Evolutionary conservation across 192 early-diverging fungal genomes (phyloP).

Genomic region (Coemansia javaensis): DNA sequence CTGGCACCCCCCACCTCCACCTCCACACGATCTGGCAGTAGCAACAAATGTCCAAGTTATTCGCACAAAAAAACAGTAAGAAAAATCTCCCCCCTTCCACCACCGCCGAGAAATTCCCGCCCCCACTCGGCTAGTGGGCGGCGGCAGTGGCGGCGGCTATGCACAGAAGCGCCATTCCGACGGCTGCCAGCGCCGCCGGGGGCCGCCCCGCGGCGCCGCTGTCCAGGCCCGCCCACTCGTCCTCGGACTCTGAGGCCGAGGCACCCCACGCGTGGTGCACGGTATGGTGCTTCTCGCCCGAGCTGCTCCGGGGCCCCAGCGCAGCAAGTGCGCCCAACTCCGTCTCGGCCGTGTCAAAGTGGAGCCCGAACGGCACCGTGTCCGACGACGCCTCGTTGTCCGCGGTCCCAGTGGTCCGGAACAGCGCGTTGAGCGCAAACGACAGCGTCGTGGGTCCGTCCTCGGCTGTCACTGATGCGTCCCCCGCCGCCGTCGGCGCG

Average conservation of each 20-base stretch:
- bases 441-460: constrained; percentile 13
- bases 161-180: constrained; percentile 15
- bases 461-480: not conserved
- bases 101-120: too few species aligned
- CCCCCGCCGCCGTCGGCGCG: too few species aligned
- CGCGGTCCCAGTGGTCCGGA: constrained; percentile 1
- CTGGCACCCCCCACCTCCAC: too few species aligned
- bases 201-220: constrained; percentile 15
- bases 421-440: constrained; percentile 37
- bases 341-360: constrained; percentile 15
- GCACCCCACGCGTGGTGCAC: not conserved
- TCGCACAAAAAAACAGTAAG: too few species aligned
- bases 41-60: too few species aligned
- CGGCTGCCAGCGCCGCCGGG: constrained; percentile 39
- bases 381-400: not conserved
- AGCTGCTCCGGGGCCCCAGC: not conserved
- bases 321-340: not conserved
- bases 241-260: too few species aligned
- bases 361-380: constrained; percentile 33
- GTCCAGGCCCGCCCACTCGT: constrained; percentile 35
- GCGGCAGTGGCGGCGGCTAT: not conserved
- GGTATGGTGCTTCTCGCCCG: not conserved
- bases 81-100: too few species aligned
- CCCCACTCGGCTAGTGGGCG: too few species aligned
- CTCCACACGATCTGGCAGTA: too few species aligned